Conservation (phyloP, 2,329 filamentous ascomycete genomes). For the Fusarium chlamydosporum region DNA sequence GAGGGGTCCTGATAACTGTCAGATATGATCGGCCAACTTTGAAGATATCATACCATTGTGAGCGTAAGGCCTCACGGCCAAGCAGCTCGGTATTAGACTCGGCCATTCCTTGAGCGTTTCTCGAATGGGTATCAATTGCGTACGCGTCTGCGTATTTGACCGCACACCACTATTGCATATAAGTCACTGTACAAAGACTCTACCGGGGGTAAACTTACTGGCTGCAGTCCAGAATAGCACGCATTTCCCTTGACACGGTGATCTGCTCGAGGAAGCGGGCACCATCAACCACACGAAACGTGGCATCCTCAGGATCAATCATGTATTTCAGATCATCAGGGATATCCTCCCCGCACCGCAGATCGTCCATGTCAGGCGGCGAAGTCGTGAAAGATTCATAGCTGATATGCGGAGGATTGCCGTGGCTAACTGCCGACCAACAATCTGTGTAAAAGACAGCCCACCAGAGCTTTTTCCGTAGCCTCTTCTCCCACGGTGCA, state of each 20-base stretch:
- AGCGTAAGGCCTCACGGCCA: slow-evolving; percentile 34
- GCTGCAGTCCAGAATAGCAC: slow-evolving; percentile 54
- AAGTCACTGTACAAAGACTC: slow-evolving; percentile 1
- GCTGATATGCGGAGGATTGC: slow-evolving; percentile 62
- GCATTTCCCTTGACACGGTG: slow-evolving; percentile 52
- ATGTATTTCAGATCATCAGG: slow-evolving; percentile 53
- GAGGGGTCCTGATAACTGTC: slow-evolving; percentile 53
- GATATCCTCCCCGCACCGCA: slow-evolving; percentile 61
- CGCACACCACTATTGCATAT: slow-evolving; percentile 24
- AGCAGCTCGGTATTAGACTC: slow-evolving; percentile 55
- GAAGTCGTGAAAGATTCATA: slow-evolving; percentile 59
- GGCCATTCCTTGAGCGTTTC: slow-evolving; percentile 56
- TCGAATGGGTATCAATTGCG: slow-evolving; percentile 48
- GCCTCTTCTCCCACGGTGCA: slow-evolving; percentile 58
- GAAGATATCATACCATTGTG: slow-evolving; percentile 38
- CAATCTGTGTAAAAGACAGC: slow-evolving; percentile 59
- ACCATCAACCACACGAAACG: slow-evolving; percentile 55
- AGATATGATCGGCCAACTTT: slow-evolving; percentile 5
- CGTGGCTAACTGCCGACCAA: slow-evolving; percentile 63
- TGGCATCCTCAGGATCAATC: slow-evolving; percentile 53
- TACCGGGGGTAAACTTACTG: slow-evolving; percentile 49
- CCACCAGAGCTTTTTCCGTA: slow-evolving; percentile 64
- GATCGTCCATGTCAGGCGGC: slow-evolving; percentile 58
- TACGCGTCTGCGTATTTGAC: slow-evolving; percentile 36
- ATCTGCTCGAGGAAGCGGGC: slow-evolving; percentile 58